Base-by-base conservation (phyloP, 1,139 yeast species). In the Protomyces inouyei region DNA sequence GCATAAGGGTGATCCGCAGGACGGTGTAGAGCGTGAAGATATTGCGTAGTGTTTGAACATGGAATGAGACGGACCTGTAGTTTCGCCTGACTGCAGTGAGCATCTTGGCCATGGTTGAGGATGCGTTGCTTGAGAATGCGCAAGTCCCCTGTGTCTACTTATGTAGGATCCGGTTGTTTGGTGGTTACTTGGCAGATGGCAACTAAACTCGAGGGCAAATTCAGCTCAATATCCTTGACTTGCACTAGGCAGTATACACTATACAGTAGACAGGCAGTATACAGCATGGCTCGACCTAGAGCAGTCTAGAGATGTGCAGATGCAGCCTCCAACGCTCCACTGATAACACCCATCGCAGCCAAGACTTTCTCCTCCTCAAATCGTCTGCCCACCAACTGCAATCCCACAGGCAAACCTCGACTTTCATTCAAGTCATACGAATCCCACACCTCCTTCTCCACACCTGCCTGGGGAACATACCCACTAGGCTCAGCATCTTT, bases 331-430 rank as follows among this genome's bases (percentile, higher is more conserved):
- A 59, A 18, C 35, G 63, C 57, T 3, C n/a, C 18, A 10, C 61
- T 16, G 74, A 73, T 2, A 72, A 71, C 6, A 72, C 67, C 36
- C 65, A 68, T 14, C 32, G 53, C 64, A 46, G 60, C 37, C 36
- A 48, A 18, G 8, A 46, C 64, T 52, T 61, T 60, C 72, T 86
- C 91, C 69, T 86, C 92, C 70, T 83, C 82, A 61, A 80, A 79
- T 64, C 85, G 78, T 66, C 78, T 78, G 4, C 86, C 84, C 12
- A 85, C 82, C 5, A 86, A 76, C 74, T 86, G 91, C 35, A 85
- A 78, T 16, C 86, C 83, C 3, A 85, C 86, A 0, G 90, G 89
- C 70, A 86, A 83, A 0, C 86, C 85, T 67, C 83, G 81, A 73
- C 80, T 78, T 68, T 82, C 80, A 61, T 76, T 79, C 1, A 88